Evolutionary conservation across 2,329 filamentous ascomycete genomes (phyloP), one percentile per base, ranked within the genome.

Genomic region (Grosmannia huntii): DNA sequence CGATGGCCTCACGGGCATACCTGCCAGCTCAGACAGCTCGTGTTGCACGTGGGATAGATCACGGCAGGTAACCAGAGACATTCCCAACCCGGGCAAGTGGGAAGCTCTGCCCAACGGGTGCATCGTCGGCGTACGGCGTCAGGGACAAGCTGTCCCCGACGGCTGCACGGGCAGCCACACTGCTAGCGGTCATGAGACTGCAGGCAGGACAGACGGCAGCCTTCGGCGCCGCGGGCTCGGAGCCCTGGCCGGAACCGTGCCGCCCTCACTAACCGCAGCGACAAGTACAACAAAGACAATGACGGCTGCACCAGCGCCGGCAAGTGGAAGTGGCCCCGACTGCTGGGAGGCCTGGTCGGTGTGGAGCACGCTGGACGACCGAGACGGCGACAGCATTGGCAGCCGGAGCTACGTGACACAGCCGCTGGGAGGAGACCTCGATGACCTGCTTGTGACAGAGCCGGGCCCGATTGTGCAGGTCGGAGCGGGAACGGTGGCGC

Each of bases 71-170:
- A 76, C 72, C 46, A 76, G 79, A 53, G 75, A 72, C 10, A 74
- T 89, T 9, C 69, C 75, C n/a, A 78, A 84, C 44, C 84, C 84
- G 0, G 86, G 86, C 0, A 68, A 72, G 0, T 90, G 86, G 86
- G 80, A 84, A 60, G 73, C 81, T 1, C 73, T 87, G 7, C 74
- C 76, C 0, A 78, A 77, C 36, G 81, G 83, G 0, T 80, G 79
- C 57, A 72, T 88, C 11, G 72, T 88, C 0, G 86, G 87, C 0
- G 73, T 89, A 14, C 75, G 85, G 33, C 79, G 46, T 52, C 60
- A n/a, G 63, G 51, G 60, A 3, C 11, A 12, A 2, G 21, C 10
- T 27, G 53, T 56, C 44, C 27, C 49, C 11, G 51, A 58, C 9
- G 28, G 23, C 16, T 25, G 19, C 31, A 25, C 50, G 27, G 57